Percentiles rank a stretch among this genome's conserved stretches.
phyloP scores from a whole-genome alignment of 148 eudicot genomes.

The Fallopia convolvulus region DNA sequence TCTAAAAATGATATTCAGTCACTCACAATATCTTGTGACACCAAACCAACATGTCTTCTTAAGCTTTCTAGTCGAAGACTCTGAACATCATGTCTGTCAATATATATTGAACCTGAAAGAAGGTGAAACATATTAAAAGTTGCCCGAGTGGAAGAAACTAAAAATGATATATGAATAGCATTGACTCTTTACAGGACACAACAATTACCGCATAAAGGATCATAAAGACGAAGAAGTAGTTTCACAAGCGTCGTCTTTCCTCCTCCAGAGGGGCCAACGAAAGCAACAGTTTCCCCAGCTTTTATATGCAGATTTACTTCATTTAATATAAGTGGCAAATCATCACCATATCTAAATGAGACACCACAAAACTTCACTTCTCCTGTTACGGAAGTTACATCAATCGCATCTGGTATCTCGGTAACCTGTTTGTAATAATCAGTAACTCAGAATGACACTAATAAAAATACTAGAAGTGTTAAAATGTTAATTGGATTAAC shows the following conservation, averaged over 20 bases:
- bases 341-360: conserved; percentile 61
- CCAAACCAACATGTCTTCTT: conserved; percentile 84
- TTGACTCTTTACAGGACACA: not conserved
- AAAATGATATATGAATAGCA: not conserved
- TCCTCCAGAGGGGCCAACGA: conserved; percentile 97
- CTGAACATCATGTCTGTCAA: conserved; percentile 61
- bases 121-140: conserved; percentile 6
- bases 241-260: conserved; percentile 89
- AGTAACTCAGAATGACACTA: not conserved
- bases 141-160: not conserved
- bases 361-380: conserved; percentile 58
- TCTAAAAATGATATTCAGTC: not conserved
- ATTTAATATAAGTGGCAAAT: conserved; percentile 51
- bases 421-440: conserved; percentile 32
- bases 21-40: conserved; percentile 92
- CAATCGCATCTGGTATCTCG: conserved; percentile 61
- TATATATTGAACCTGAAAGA: conserved; percentile 53
- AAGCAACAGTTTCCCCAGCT: conserved; percentile 90
- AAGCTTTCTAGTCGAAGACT: conserved; percentile 55
- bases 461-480: not conserved
- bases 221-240: conserved; percentile 93
- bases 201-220: conserved; percentile 66
- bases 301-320: conserved; percentile 64
- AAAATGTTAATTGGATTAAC: not conserved
- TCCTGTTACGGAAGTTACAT: conserved; percentile 52